Percentiles rank a stretch among this genome's conserved stretches.
phyloP scores from a whole-genome alignment of 1,284 basidiomycete genomes.

The Butyriboletus appendiculatus region DNA sequence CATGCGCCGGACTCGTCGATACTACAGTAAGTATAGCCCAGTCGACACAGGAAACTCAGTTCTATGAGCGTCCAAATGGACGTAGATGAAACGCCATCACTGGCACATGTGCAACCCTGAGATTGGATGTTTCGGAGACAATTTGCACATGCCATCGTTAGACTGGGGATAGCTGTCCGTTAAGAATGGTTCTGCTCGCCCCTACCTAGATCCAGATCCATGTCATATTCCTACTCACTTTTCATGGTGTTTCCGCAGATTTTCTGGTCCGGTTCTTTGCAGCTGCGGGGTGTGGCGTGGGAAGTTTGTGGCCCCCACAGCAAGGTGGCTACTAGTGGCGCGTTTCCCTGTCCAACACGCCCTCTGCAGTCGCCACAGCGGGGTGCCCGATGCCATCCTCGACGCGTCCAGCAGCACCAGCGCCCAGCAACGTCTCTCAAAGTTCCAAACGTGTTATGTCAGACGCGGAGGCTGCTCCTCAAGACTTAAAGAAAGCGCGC shows the following conservation, averaged over 20 bases:
- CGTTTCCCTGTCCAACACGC: conserved; percentile 1
- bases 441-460: conserved; percentile 24
- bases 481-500: conserved; percentile 26
- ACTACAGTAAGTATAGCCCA: no score
- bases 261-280: not conserved
- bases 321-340: not conserved
- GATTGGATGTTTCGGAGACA: not conserved
- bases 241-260: not conserved
- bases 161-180: not conserved
- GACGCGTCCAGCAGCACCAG: conserved; percentile 23
- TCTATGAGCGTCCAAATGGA: no score
- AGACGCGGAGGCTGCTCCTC: conserved; percentile 22
- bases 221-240: not conserved
- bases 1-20: no score
- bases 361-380: not conserved
- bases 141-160: no score
- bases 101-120: not conserved
- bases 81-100: no score
- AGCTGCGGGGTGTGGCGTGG: conserved; percentile 24
- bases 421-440: conserved; percentile 6
- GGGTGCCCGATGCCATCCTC: conserved; percentile 24
- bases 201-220: no score
- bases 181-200: not conserved
- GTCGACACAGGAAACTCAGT: no score
- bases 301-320: conserved; percentile 11